phyloP scores from a whole-genome alignment of 2,329 filamentous ascomycete genomes.

The Xylariaceae sp. region DNA sequence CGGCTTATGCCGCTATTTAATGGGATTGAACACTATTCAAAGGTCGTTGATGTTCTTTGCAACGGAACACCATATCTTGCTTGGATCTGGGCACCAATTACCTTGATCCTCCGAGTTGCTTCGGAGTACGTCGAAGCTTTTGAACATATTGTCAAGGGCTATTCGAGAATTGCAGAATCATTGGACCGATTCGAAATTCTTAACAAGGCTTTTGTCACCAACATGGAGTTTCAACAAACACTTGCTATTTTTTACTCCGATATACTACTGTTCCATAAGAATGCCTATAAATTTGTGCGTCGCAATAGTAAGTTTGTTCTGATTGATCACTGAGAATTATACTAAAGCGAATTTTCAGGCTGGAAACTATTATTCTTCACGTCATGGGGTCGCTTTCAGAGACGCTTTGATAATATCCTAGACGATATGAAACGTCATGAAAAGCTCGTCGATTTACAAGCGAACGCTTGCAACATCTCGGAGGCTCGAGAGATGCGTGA shows the following conservation, averaged over 20 bases:
- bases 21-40: constrained; percentile 44
- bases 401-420: constrained; percentile 42
- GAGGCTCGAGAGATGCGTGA: constrained; percentile 36
- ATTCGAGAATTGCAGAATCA: constrained; percentile 45
- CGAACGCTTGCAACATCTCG: constrained; percentile 37
- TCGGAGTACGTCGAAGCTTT: constrained; percentile 40
- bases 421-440: constrained; percentile 42
- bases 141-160: constrained; percentile 44
- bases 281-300: constrained; percentile 54
- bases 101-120: constrained; percentile 35
- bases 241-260: constrained; percentile 53
- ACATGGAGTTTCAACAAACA: constrained; percentile 47
- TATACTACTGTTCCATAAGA: constrained; percentile 54
- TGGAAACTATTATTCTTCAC: constrained; percentile 45
- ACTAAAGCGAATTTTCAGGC: constrained; percentile 25
- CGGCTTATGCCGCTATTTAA: constrained; percentile 45
- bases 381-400: constrained; percentile 46
- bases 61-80: constrained; percentile 48
- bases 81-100: constrained; percentile 49
- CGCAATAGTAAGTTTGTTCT: constrained; percentile 35
- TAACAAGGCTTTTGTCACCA: constrained; percentile 34
- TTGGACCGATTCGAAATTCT: constrained; percentile 48
- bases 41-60: constrained; percentile 45
- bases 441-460: constrained; percentile 40
- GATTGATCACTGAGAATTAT: neutral